Base-by-base conservation (phyloP, 1,139 yeast species). In the Debaryomyces subglobosus region DNA sequence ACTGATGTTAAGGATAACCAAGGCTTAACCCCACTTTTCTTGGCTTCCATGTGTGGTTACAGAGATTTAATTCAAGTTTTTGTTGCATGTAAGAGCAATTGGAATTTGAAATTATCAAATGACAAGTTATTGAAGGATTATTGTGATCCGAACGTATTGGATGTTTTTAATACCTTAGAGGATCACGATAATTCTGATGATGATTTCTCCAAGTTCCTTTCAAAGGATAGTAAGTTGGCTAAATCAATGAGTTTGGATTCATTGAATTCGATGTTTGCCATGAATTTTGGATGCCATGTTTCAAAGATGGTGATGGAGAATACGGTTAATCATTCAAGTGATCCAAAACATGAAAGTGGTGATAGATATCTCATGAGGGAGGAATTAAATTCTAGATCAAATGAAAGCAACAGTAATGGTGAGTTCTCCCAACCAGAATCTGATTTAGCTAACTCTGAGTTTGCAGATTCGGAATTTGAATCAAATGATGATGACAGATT, bases 11-110 rank as follows among this genome's bases (percentile, higher is more conserved):
- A 80, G 56, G 98, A 92, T 64, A 76, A 78, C 44, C 89, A 86
- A 63, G 97, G 96, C 1, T 80, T 84, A 55, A 86, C 96, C 0
- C 96, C 98, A 10, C 72, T 94, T 49, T 96, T 91, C 66, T 84
- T 87, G 62, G 96, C 97, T 0, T 82, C 92, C 20, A 68, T 91
- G 59, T 74, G 79, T 55, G 97, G 97, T 13, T 81, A 86, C 60
- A 71, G 88, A 43, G 81, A 79, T 41, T 73, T 85, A 51, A 84
- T 85, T 50, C 70, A 76, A 45, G 66, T 84, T 45, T 74, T 86
- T 55, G 65, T 85, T 39, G 81, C 77, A 39, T 84, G 87, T 64
- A 83, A 79, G 56, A 89, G 95, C 0, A 85, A 83, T 58, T 74
- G 84, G 55, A 76, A 79, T 53, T 67, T 79, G 59, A 81, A 73